A percentile compares a stretch with the other conserved stretches of the same genome.
These are phyloP conservation scores for Xylaria sp. DNA, from an alignment of 2,329 filamentous ascomycete genomes.

Conservation along the genomic window DNA sequence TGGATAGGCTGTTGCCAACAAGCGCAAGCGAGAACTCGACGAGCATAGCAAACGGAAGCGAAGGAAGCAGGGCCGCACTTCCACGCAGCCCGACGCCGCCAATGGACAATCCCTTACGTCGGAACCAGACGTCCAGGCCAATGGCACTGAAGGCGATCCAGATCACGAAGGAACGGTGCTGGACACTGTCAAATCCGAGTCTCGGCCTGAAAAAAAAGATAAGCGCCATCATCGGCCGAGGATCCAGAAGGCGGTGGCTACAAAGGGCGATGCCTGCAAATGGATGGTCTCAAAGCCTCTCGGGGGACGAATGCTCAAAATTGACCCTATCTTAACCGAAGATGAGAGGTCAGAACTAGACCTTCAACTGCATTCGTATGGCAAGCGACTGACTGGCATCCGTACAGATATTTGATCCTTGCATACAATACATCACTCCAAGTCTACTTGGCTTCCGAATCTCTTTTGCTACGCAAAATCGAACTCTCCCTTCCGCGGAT, in stretches of 20 bases:
- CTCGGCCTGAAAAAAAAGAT: constrained; percentile 29
- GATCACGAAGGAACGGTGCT: constrained; percentile 14
- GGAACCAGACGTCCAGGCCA: constrained; percentile 27
- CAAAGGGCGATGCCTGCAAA: constrained; percentile 16
- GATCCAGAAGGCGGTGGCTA: constrained; percentile 5
- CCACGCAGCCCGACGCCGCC: constrained; percentile 31
- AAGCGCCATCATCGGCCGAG: constrained; percentile 35
- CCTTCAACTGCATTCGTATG: neutral
- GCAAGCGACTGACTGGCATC: constrained; percentile 46
- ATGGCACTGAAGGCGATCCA: constrained; percentile 21
- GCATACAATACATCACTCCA: constrained; percentile 79
- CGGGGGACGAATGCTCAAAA: constrained; percentile 72
- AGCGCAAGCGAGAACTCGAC: constrained; percentile 59
- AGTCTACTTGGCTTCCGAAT: constrained; percentile 83
- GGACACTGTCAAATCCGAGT: constrained; percentile 24
- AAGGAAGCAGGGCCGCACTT: constrained; percentile 50
- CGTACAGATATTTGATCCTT: constrained; percentile 75
- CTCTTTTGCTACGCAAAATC: constrained; percentile 80
- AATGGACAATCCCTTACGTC: constrained; percentile 28
- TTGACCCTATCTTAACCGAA: constrained; percentile 69
- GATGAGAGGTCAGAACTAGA: constrained; percentile 67
- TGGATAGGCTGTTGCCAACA: constrained; percentile 53
- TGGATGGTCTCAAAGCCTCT: constrained; percentile 73
- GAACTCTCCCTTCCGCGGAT: constrained; percentile 56
- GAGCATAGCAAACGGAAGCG: constrained; percentile 56